A percentile compares a stretch with the other conserved stretches of the same genome.
These are phyloP conservation scores for Euptelea pleiosperma DNA, from an alignment of 164 flowering plant species.

Conservation along the genomic window DNA sequence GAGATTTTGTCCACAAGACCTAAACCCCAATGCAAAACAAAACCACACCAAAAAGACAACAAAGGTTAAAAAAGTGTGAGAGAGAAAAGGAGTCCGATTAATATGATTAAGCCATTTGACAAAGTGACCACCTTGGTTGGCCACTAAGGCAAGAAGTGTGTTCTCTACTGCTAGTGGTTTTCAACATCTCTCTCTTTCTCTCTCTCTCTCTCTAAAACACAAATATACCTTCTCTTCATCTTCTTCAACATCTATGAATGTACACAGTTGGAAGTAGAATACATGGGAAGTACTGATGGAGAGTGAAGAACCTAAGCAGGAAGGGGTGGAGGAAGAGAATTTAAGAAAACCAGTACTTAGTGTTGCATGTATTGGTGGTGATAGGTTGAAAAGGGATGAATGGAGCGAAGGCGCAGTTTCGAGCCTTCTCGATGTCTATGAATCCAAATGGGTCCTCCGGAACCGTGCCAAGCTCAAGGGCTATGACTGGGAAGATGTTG, in stretches of 20 bases:
- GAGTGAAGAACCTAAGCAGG: too few relatives aligned
- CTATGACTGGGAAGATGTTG: conserved; percentile 96
- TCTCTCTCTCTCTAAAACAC: not conserved
- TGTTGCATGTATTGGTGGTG: conserved; percentile 30
- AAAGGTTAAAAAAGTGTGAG: too few relatives aligned
- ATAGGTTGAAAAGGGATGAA: conserved; percentile 76
- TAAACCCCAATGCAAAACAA: not conserved
- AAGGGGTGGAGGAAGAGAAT: too few relatives aligned
- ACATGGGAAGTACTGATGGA: too few relatives aligned
- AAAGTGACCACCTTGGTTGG: conserved; percentile 34
- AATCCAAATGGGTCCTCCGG: conserved; percentile 74
- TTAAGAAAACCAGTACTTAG: too few relatives aligned
- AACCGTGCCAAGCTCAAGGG: conserved; percentile 97
- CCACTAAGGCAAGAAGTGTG: conserved; percentile 32
- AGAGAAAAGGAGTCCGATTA: too few relatives aligned
- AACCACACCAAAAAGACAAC: not conserved
- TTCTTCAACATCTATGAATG: conserved; percentile 17
- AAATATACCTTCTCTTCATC: too few relatives aligned
- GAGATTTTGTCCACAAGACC: too few relatives aligned
- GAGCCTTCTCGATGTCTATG: conserved; percentile 78
- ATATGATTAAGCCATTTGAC: conserved; percentile 22
- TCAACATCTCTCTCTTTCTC: conserved; percentile 1
- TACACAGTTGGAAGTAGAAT: too few relatives aligned
- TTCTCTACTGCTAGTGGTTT: conserved; percentile 37
- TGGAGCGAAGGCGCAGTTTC: conserved; percentile 98